These are phyloP conservation scores for Pleurotus salmoneostramineus DNA, from an alignment of 768 basidiomycete species.

Conservation along the genomic window DNA sequence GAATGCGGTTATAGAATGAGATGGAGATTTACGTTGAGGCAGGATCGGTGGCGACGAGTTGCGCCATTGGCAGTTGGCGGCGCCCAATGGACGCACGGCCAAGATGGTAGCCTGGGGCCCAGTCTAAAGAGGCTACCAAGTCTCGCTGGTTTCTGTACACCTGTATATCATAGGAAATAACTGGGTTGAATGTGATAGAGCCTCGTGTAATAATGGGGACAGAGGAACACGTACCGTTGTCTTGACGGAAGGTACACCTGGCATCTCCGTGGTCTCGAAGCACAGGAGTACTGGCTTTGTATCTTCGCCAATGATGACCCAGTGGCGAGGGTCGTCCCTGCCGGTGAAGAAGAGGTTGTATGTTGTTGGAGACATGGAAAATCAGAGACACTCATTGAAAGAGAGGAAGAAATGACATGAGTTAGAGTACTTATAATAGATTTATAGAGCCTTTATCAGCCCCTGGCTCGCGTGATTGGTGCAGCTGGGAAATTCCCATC, in stretches of 20 bases:
- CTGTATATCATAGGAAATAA: constrained; percentile 17
- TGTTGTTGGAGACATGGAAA: constrained; percentile 34
- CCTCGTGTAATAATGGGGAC: constrained; percentile 8
- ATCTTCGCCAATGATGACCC: constrained; percentile 66
- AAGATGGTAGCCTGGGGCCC: constrained; percentile 50
- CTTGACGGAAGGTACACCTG: constrained; percentile 34
- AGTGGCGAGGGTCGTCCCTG: constrained; percentile 62
- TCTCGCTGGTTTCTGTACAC: constrained; percentile 45
- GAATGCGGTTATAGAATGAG: constrained; percentile 9
- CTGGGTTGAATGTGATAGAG: constrained; percentile 9
- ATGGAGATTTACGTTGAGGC: constrained; percentile 37
- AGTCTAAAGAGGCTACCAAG: constrained; percentile 45
- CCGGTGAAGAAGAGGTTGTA: constrained; percentile 69
- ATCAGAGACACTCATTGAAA: constrained; percentile 21
- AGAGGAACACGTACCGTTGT: constrained; percentile 37
- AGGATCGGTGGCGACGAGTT: constrained; percentile 54
- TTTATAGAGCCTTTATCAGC: constrained; percentile 36
- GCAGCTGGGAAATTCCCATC: constrained; percentile 46
- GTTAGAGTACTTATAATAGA: constrained; percentile 35
- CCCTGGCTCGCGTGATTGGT: constrained; percentile 47
- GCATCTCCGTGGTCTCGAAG: constrained; percentile 57
- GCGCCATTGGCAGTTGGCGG: constrained; percentile 56
- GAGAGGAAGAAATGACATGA: constrained; percentile 24
- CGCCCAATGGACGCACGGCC: constrained; percentile 53
- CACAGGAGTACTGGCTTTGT: constrained; percentile 55